Percentiles rank a stretch among this genome's conserved stretches.
Evolutionary conservation across 2,329 filamentous ascomycete genomes (phyloP).

Genomic region (Aureobasidium pullulans): DNA sequence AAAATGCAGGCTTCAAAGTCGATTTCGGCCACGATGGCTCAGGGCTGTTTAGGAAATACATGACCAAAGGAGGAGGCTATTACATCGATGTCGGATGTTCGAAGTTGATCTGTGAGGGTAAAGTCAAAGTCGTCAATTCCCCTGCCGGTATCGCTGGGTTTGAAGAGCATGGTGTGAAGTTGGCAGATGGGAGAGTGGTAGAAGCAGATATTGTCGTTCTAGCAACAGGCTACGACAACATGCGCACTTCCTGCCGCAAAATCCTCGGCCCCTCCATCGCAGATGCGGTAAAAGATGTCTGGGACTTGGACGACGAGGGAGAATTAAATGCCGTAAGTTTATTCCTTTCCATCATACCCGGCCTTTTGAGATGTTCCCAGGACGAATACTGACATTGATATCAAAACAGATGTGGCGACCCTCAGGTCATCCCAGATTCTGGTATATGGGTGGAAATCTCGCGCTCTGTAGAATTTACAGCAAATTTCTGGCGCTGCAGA

Average conservation of each 20-base stretch:
- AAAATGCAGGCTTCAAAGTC: slow-evolving; percentile 52
- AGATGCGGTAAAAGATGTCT: slow-evolving; percentile 46
- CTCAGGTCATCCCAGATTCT: slow-evolving; percentile 32
- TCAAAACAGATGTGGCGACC: slow-evolving; percentile 31
- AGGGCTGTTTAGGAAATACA: slow-evolving; percentile 56
- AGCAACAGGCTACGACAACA: slow-evolving; percentile 56
- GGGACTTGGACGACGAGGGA: slow-evolving; percentile 33
- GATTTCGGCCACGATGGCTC: slow-evolving; percentile 51
- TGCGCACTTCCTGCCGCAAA: slow-evolving; percentile 54
- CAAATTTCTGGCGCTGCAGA: slow-evolving; percentile 33
- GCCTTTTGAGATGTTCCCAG: neutral
- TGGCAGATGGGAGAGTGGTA: no score
- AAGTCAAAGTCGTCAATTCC: slow-evolving; percentile 51
- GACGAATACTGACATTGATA: neutral
- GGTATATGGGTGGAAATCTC: slow-evolving; percentile 35
- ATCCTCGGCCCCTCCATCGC: slow-evolving; percentile 58
- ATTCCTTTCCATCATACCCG: neutral
- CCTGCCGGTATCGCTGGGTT: slow-evolving; percentile 47
- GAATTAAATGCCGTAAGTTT: slow-evolving; percentile 24
- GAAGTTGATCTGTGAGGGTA: slow-evolving; percentile 55
- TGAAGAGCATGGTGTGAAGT: no score
- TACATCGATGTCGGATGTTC: slow-evolving; percentile 63
- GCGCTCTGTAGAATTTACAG: slow-evolving; percentile 30
- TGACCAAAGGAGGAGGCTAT: slow-evolving; percentile 59
- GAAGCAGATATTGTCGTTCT: slow-evolving; percentile 55